Percentiles rank a stretch among this genome's conserved stretches.
phyloP scores from a whole-genome alignment of 345 rosid genomes.

The Brassica rapa region DNA sequence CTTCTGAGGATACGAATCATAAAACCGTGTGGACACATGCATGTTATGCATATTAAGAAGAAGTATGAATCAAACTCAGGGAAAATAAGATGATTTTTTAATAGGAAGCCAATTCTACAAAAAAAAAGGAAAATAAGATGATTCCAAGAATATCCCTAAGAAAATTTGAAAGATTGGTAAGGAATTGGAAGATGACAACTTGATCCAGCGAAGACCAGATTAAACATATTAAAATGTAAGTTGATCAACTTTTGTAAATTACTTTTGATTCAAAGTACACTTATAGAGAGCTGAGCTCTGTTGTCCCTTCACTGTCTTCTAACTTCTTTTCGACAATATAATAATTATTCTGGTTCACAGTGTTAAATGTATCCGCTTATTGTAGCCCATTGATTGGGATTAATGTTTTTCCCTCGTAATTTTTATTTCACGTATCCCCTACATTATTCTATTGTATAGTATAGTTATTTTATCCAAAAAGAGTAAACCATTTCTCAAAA shows the following conservation, averaged over 20 bases:
- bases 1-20: not conserved
- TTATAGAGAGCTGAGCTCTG: not conserved
- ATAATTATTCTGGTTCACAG: not conserved
- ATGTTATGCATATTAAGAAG: not conserved
- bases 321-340: slow-evolving; percentile 1
- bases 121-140: not conserved
- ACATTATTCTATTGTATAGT: not conserved
- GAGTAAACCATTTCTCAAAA: not conserved
- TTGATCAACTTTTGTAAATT: slow-evolving; percentile 16
- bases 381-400: not conserved
- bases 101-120: too few relatives aligned
- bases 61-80: too few relatives aligned
- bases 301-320: slow-evolving; percentile 30
- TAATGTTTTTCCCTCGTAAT: not conserved
- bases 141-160: not conserved
- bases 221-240: slow-evolving; percentile 15
- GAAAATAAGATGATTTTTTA: too few relatives aligned
- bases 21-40: not conserved
- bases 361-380: slow-evolving; percentile 11
- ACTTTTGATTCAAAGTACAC: slow-evolving; percentile 11
- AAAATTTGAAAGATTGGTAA: slow-evolving; percentile 36
- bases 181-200: slow-evolving; percentile 48
- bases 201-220: slow-evolving; percentile 52
- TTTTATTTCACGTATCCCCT: not conserved
- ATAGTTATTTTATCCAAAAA: not conserved